Base-by-base conservation (phyloP, 2,329 filamentous ascomycete species). In the Exophiala alcalophila region DNA sequence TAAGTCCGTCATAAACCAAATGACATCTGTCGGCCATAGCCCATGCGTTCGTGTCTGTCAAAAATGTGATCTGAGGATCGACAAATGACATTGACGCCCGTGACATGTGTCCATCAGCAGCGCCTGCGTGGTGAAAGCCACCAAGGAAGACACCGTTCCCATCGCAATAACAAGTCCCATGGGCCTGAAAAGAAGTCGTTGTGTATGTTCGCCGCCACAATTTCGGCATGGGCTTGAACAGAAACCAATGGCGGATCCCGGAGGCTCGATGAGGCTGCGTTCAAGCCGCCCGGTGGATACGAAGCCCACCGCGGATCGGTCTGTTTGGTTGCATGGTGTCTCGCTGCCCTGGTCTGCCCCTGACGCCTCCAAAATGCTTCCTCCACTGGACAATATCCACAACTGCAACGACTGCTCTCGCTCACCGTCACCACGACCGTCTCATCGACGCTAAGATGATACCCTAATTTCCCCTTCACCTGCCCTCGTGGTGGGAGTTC, bases 401-500 rank as follows among this genome's bases (percentile, higher is more conserved):
- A n/a, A n/a, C n/a, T n/a, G n/a, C n/a, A n/a, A n/a, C n/a, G n/a
- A n/a, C n/a, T n/a, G n/a, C n/a, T n/a, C n/a, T n/a, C 40, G 27
- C n/a, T 21, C 24, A 19, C 12, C 21, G 14, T 19, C 33, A 24
- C 24, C 23, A 28, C 39, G 28, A 23, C 19, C 23, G 32, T 30
- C 12, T 28, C 37, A 36, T 21, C 29, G 28, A 49, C 27, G 36
- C 46, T 49, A 49, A 20, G 34, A 37, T 34, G 41, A 30, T 40
- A 40, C 33, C 38, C 34, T 45, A 45, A 44, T 45, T 51, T 49
- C 47, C 47, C 37, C 33, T 29, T 21, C 19, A 11, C 15, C 24
- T 20, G 25, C 8, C 27, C 10, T 20, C 36, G 31, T 39, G 36
- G 26, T n/a, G n/a, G n/a, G n/a, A n/a, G n/a, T 15, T 8, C 29